Evolutionary conservation across 2,329 filamentous ascomycete genomes (phyloP), one percentile per base, ranked within the genome.

Genomic region (Corynespora cassiicola): DNA sequence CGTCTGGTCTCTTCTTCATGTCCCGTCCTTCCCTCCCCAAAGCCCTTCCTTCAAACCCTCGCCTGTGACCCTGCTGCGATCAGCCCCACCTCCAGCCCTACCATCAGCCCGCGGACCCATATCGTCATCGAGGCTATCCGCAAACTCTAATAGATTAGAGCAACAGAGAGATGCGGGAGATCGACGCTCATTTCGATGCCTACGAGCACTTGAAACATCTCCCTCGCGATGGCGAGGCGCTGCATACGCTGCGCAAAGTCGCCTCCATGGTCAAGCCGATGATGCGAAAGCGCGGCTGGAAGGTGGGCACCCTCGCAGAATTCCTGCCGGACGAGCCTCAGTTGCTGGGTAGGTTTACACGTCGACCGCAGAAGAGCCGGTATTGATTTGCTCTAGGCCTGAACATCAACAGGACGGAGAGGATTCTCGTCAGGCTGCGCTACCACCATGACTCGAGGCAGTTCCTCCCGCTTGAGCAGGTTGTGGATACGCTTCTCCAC

Each of bases 231-330:
- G 68, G 69, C 31, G 69, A 75, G 28, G 75, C 74, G n/a, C 61
- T 77, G 8, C 59, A 81, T 22, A 82, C 81, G 40, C 77, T 97
- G 16, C 87, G 84, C 57, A 91, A 87, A 68, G 79, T 95, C 25
- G 90, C 90, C 3, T 95, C 90, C 17, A 71, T 95, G 40, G 91
- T 96, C 46, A 96, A 96, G 66, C 92, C 92, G 12, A 88, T 97
- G 47, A 97, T 97, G 91, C 80, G 90, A 50, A 89, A 89, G 31
- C 82, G 88, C 27, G 78, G 78, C 38, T 97, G 90, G 88, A 85
- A 76, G 47, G 88, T 97, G 21, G 78, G 80, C 18, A 81, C 87
- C 31, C 78, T 97, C 11, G 83, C 85, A 31, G 92, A 97, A 65
- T 96, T 97, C 70, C 87, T 88, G 44, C 92, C 92, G 1, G 75